A percentile compares a stretch with the other conserved stretches of the same genome.
Evolutionary conservation across 805 yeast species (phyloP).

Genomic region (Kodamaea kaohsiungensis): DNA sequence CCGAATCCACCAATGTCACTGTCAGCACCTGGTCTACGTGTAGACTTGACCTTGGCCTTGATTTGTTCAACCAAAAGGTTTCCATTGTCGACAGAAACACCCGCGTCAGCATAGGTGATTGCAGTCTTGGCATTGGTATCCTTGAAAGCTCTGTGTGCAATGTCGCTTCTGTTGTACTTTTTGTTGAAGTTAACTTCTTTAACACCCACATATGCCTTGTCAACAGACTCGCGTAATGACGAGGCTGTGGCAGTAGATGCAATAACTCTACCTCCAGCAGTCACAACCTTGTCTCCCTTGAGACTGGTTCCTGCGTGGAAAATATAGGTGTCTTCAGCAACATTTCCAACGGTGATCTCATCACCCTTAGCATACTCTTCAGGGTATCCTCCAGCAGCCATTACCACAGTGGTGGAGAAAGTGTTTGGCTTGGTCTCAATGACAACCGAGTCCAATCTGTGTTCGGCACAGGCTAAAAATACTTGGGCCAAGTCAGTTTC

Average conservation of each 20-base stretch:
- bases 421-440: slow-evolving; percentile 54
- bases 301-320: slow-evolving; percentile 96
- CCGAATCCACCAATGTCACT: slow-evolving; percentile 99
- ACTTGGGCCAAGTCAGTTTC: slow-evolving; percentile 93
- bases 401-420: slow-evolving; percentile 87
- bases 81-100: slow-evolving; percentile 97
- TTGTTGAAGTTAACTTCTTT: slow-evolving; percentile 68
- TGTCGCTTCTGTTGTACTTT: slow-evolving; percentile 86
- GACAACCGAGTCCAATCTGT: slow-evolving; percentile 81
- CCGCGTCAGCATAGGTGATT: slow-evolving; percentile 91
- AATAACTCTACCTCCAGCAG: slow-evolving; percentile 96
- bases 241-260: slow-evolving; percentile 87
- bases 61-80: slow-evolving; percentile 86
- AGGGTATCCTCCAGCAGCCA: slow-evolving; percentile 98
- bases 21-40: slow-evolving; percentile 94
- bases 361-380: slow-evolving; percentile 85
- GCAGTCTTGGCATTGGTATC: slow-evolving; percentile 35
- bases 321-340: slow-evolving; percentile 63
- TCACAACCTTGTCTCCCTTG: slow-evolving; percentile 60
- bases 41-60: slow-evolving; percentile 86
- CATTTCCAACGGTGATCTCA: slow-evolving; percentile 59
- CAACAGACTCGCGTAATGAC: slow-evolving; percentile 77
- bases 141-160: slow-evolving; percentile 94
- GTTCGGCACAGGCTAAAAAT: slow-evolving; percentile 91
- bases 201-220: slow-evolving; percentile 83